phyloP scores from a whole-genome alignment of 345 rosid genomes.

The Bruguiera sexangula region DNA sequence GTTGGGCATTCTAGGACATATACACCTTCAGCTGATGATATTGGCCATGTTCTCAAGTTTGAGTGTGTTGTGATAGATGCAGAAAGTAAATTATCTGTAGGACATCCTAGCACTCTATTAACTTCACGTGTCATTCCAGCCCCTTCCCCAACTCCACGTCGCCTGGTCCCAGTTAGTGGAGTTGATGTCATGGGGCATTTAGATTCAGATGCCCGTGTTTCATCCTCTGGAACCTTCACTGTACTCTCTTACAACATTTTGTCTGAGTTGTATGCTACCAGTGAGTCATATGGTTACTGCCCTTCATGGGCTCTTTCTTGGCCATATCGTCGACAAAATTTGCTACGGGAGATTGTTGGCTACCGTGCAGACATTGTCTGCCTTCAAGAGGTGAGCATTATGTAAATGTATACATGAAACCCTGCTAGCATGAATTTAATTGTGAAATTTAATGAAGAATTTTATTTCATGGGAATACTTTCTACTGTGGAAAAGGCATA shows the following conservation, averaged over 20 bases:
- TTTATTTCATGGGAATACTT: background rate
- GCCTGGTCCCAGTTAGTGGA: slow-evolving; percentile 67
- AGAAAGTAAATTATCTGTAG: slow-evolving; percentile 64
- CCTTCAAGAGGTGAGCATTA: slow-evolving; percentile 75
- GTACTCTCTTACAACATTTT: slow-evolving; percentile 93
- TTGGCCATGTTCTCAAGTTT: slow-evolving; percentile 88
- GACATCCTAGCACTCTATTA: slow-evolving; percentile 55
- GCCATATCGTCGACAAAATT: slow-evolving; percentile 92
- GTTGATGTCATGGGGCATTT: slow-evolving; percentile 57
- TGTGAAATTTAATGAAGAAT: background rate
- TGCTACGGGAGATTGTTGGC: slow-evolving; percentile 84
- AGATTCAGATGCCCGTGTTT: slow-evolving; percentile 63
- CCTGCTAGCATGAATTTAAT: background rate
- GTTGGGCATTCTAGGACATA: slow-evolving; percentile 89
- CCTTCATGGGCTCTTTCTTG: slow-evolving; percentile 99
- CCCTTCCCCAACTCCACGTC: slow-evolving; percentile 89
- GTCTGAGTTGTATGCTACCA: slow-evolving; percentile 72
- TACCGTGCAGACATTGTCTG: slow-evolving; percentile 95
- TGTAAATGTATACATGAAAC: background rate
- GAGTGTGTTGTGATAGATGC: slow-evolving; percentile 88
- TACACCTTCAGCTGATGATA: slow-evolving; percentile 90
- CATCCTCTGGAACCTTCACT: slow-evolving; percentile 76
- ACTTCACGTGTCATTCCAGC: slow-evolving; percentile 99
- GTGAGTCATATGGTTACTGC: slow-evolving; percentile 79
- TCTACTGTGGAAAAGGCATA: background rate